Evolutionary conservation across 1,139 yeast species (phyloP), one percentile per base, ranked within the genome.

Genomic region (Hansenula lynferdii): DNA sequence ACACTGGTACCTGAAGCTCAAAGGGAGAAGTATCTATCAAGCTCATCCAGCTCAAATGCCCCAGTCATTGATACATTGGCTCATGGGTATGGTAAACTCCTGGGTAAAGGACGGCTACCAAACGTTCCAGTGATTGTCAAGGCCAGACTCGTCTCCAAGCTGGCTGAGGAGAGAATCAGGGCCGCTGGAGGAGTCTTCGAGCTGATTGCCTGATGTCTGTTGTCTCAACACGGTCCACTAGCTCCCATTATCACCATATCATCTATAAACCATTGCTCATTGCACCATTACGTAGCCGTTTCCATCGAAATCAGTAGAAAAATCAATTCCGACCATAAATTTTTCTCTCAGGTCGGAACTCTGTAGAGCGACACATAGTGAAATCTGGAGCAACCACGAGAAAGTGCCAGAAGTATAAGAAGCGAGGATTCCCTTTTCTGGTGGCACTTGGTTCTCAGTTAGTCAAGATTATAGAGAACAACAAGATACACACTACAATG

Each of bases 121-220:
- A 67, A 85, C 61, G 97, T 89, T 62, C 98, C 99, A 68, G 95
- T 94, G 72, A 89, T 94, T 64, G 98, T 94, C 71, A 90, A 86
- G 80, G 97, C 98, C 62, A 90, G 99, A 84, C 92, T 84, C 70
- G 98, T 94, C 63, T 89, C 97, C 63, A 85, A 89, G 78, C 83
- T 89, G 69, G 99, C 99, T 70, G 99, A 94, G 83, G 90, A 92
- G 80, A 94, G 92, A 83, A 94, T 94, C 80, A 87, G 85, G 83
- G 97, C 95, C 69, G 99, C 84, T 68, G 99, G 99, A 79, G 99
- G 99, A 85, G 98, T 85, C 68, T 95, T 92, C 72, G 98, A 92
- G 80, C 86, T 92, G 71, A 75, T 92, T 72, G 98, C 98, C 75
- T 92, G 87, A 85, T n/a, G n/a, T n/a, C n/a, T n/a, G n/a, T n/a